A percentile compares a stretch with the other conserved stretches of the same genome.
Evolutionary conservation across 345 rosid genomes (phyloP).

Genomic region (Acer saccharum): DNA sequence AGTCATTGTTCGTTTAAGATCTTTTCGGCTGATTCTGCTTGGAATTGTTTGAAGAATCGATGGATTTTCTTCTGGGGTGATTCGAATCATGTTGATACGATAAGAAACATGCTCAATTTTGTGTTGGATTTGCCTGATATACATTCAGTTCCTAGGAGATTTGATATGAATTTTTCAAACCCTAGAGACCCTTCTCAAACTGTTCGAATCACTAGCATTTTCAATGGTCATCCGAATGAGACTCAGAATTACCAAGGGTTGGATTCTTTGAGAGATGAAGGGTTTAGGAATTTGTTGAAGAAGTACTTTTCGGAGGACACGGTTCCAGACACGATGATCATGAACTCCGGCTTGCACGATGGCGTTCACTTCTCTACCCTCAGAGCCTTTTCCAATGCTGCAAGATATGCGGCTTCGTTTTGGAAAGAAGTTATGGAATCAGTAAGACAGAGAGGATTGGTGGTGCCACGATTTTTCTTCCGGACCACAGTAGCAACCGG

Average conservation of each 20-base stretch:
- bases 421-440: slow-evolving; percentile 76
- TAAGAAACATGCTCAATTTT: slow-evolving; percentile 82
- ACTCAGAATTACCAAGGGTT: slow-evolving; percentile 84
- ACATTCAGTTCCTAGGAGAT: slow-evolving; percentile 75
- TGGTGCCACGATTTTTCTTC: slow-evolving; percentile 59
- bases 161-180: slow-evolving; percentile 76
- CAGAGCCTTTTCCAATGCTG: slow-evolving; percentile 59
- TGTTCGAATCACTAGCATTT: slow-evolving; percentile 88
- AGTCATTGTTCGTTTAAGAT: slow-evolving; percentile 78
- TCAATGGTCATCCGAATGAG: slow-evolving; percentile 91
- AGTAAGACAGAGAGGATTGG: slow-evolving; percentile 58
- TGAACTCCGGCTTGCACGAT: slow-evolving; percentile 94
- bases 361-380: slow-evolving; percentile 66
- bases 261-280: slow-evolving; percentile 66
- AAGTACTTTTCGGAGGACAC: slow-evolving; percentile 69
- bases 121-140: slow-evolving; percentile 68
- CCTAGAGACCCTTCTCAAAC: slow-evolving; percentile 62
- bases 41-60: slow-evolving; percentile 72
- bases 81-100: slow-evolving; percentile 90
- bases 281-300: slow-evolving; percentile 62
- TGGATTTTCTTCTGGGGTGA: slow-evolving; percentile 99
- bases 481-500: slow-evolving; percentile 86
- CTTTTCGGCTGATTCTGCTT: slow-evolving; percentile 58
- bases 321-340: slow-evolving; percentile 73
- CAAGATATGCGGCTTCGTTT: slow-evolving; percentile 64